These are phyloP conservation scores for Malania oleifera DNA, from an alignment of 164 flowering plant species.

Conservation along the genomic window DNA sequence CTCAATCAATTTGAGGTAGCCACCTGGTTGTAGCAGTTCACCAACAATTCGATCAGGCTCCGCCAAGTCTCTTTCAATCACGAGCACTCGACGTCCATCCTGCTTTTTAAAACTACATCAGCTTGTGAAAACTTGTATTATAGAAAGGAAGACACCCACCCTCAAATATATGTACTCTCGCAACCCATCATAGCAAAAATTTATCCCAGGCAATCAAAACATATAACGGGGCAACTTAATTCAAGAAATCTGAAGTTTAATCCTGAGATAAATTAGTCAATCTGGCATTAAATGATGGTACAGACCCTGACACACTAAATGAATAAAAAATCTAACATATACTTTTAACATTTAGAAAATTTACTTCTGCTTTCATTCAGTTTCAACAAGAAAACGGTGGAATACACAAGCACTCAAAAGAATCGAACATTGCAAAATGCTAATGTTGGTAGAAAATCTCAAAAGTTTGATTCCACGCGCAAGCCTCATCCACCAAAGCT, in stretches of 20 bases:
- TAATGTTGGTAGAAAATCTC: too few species aligned
- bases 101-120: conserved; percentile 20
- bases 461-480: too few species aligned
- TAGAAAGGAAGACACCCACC: neutral
- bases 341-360: too few species aligned
- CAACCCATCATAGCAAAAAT: neutral
- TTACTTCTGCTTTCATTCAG: too few species aligned
- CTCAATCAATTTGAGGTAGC: conserved; percentile 84
- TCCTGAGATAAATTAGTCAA: neutral
- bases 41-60: conserved; percentile 97
- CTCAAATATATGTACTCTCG: too few species aligned
- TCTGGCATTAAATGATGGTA: too few species aligned
- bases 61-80: conserved; percentile 83
- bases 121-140: neutral
- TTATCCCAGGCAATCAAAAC: neutral
- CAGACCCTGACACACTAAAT: too few species aligned
- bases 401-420: too few species aligned
- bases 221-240: neutral
- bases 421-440: too few species aligned
- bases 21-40: conserved; percentile 93
- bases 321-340: too few species aligned
- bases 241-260: neutral
- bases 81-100: conserved; percentile 85
- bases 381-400: too few species aligned
- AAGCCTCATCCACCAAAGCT: too few species aligned